Evolutionary conservation across 148 eudicot genomes (phyloP).

Genomic region (Rhododendron mucronatum): DNA sequence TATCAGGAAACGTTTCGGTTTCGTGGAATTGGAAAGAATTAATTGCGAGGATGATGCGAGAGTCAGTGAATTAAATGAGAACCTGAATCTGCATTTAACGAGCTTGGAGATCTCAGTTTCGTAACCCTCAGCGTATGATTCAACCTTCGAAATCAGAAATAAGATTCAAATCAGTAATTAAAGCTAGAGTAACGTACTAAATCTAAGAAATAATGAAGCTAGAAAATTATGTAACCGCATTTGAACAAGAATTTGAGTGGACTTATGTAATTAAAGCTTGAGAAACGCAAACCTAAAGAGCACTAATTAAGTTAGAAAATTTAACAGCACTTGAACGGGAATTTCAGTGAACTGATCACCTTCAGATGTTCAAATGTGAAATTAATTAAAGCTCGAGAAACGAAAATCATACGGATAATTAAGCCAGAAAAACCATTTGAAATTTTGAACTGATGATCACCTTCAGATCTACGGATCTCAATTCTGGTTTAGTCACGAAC

Average conservation of each 20-base stretch:
- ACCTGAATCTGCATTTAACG: conserved; percentile 28
- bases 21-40: background rate
- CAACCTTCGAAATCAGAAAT: conserved; percentile 4
- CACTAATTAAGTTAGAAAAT: background rate
- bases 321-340: background rate
- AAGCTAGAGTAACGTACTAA: background rate
- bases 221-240: background rate
- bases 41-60: background rate
- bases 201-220: background rate
- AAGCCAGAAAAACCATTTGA: background rate
- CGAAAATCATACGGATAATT: background rate
- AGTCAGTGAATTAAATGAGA: conserved; percentile 3
- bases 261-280: background rate
- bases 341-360: background rate
- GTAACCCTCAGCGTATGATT: conserved; percentile 13
- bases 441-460: conserved; percentile 5
- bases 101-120: conserved; percentile 20
- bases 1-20: background rate
- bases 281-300: background rate
- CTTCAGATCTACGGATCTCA: conserved; percentile 31
- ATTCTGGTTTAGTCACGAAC: background rate
- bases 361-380: background rate
- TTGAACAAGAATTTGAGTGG: background rate
- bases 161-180: background rate
- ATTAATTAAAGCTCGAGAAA: background rate